These are phyloP conservation scores for Citrullus colocynthis DNA, from an alignment of 306 rosid species.

Conservation along the genomic window DNA sequence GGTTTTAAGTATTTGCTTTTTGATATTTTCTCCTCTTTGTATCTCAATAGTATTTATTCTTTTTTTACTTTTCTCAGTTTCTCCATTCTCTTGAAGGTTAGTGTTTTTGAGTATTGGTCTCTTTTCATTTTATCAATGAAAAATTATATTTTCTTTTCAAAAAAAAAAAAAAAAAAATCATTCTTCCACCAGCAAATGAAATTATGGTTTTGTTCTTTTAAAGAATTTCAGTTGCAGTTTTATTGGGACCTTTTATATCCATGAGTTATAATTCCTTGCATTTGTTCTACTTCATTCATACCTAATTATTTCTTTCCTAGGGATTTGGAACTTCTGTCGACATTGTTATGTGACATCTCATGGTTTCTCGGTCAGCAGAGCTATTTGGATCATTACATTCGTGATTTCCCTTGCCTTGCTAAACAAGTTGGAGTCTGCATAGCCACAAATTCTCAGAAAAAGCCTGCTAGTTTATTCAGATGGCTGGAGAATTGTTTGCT, in stretches of 20 bases:
- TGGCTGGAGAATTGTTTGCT: slow-evolving; percentile 88
- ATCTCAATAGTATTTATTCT: too few relatives aligned
- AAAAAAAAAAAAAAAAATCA: background rate
- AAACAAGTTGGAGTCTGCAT: slow-evolving; percentile 26
- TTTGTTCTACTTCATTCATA: background rate
- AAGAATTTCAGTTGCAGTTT: background rate
- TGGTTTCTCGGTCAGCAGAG: slow-evolving; percentile 51
- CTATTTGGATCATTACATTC: slow-evolving; percentile 79
- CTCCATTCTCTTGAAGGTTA: too few relatives aligned
- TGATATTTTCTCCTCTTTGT: too few relatives aligned
- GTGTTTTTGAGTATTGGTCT: too few relatives aligned
- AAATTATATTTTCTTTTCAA: too few relatives aligned
- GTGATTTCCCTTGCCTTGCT: slow-evolving; percentile 77
- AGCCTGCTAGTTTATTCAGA: slow-evolving; percentile 72
- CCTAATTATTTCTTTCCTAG: slow-evolving; percentile 14
- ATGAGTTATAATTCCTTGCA: background rate
- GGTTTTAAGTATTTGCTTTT: too few relatives aligned
- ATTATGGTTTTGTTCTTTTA: background rate
- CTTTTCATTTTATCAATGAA: too few relatives aligned
- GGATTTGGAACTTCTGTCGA: slow-evolving; percentile 74
- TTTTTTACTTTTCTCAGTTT: too few relatives aligned
- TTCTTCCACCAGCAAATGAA: background rate
- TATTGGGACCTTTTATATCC: background rate
- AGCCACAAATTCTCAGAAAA: slow-evolving; percentile 31
- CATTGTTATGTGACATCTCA: slow-evolving; percentile 60